phyloP scores from a whole-genome alignment of 2,329 filamentous ascomycete genomes.

The Clathrospora elynae region DNA sequence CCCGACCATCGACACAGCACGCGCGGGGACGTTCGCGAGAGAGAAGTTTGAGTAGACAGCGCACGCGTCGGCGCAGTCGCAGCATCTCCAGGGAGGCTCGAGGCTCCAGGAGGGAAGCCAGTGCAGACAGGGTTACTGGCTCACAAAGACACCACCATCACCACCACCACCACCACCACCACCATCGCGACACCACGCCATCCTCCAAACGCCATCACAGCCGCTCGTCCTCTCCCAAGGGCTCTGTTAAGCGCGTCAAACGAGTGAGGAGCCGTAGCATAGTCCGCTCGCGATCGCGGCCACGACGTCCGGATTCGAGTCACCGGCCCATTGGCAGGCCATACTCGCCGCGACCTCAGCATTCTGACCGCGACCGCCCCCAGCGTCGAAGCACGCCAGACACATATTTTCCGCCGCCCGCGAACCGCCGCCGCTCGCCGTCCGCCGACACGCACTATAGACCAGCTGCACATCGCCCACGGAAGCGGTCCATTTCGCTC shows the following conservation, averaged over 20 bases:
- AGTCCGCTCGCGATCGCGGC: slow-evolving; percentile 43
- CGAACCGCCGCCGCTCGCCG: slow-evolving; percentile 49
- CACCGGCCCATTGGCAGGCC: slow-evolving; percentile 36
- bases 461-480: slow-evolving; percentile 34
- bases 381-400: slow-evolving; percentile 44
- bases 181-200: slow-evolving; percentile 45
- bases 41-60: slow-evolving; percentile 40
- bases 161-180: slow-evolving; percentile 35
- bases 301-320: slow-evolving; percentile 40
- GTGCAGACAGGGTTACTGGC: slow-evolving; percentile 44
- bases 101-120: slow-evolving; percentile 44
- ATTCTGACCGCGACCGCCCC: slow-evolving; percentile 41
- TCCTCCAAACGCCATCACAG: slow-evolving; percentile 48
- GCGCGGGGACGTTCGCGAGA: slow-evolving; percentile 40
- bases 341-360: slow-evolving; percentile 39
- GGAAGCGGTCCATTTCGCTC: slow-evolving; percentile 41
- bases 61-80: slow-evolving; percentile 42
- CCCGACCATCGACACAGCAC: slow-evolving; percentile 32
- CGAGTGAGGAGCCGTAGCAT: slow-evolving; percentile 44
- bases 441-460: slow-evolving; percentile 50
- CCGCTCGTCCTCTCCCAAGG: slow-evolving; percentile 44
- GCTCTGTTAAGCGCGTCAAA: slow-evolving; percentile 41
- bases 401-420: slow-evolving; percentile 39
- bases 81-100: slow-evolving; percentile 42
- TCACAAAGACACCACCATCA: slow-evolving; percentile 43